Evolutionary conservation across 768 basidiomycete species (phyloP), one percentile per base, ranked within the genome.

Genomic region (Lactarius pseudohatsudake): DNA sequence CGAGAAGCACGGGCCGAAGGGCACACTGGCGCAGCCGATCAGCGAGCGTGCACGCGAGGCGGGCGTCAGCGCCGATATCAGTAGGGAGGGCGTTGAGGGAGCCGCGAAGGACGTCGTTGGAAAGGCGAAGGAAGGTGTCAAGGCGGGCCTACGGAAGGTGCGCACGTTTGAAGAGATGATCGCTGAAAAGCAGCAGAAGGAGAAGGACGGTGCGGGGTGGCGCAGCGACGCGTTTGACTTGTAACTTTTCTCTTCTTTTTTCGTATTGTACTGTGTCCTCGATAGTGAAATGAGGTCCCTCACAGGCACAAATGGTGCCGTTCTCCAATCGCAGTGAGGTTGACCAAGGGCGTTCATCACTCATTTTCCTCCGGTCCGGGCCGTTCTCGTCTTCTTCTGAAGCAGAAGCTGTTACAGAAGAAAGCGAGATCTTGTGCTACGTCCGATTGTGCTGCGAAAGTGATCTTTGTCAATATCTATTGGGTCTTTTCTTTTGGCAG

Each of bases 1-100:
- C 0, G 82, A 86, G 68, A 90, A 91, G 79, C 81, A 78, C 3
- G 90, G 89, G 0, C 90, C 90, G 0, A 71, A 85, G 41, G 89
- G 85, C 3, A 85, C 79, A 2, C 80, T 79, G 5, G 80, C 85
- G 3, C 82, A 79, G 66, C 72, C 76, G 4, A 59, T 79, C 30
- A 63, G 56, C 53, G 77, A 84, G 61, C 78, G 76, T 4, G 72
- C 72, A 55, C 47, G 64, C 1, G 74, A 80, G 6, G 73, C 71
- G 0, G 78, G 75, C 10, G 69, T 72, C 57, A 77, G 78, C 50
- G 61, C 73, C 57, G 69, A 69, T 28, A 66, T 66, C 34, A 74
- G 75, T 6, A 74, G 75, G 32, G 75, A 72, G 43, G 66, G 74
- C 0, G 64, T 57, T 36, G 57, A 65, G 38, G 69, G 54, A 3